These are phyloP conservation scores for Dioscorea zingiberensis DNA, from an alignment of 106 monocot species.

Conservation along the genomic window DNA sequence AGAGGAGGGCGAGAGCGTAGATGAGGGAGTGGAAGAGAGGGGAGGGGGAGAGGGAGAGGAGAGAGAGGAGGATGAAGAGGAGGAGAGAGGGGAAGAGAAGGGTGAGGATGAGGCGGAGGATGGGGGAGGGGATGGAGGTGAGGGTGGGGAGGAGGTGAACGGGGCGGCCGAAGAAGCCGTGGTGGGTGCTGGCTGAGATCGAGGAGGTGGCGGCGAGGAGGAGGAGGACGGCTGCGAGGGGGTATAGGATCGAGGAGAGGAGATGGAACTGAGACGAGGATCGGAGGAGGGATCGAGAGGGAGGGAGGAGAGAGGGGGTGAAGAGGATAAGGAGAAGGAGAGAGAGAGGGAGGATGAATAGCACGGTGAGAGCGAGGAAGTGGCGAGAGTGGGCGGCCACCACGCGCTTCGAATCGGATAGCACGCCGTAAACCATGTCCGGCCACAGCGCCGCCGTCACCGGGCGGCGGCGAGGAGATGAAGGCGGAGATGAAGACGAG, in stretches of 20 bases:
- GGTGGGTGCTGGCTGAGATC: conserved; percentile 21
- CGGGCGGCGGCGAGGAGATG: neutral
- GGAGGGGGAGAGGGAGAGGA: conserved; percentile 7
- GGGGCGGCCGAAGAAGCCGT: conserved; percentile 27
- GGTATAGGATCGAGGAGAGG: neutral
- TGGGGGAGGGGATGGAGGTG: conserved; percentile 16
- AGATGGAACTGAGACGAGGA: neutral
- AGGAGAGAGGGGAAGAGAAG: conserved; percentile 1
- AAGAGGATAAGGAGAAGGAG: conserved; percentile 18
- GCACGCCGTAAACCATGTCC: conserved; percentile 27
- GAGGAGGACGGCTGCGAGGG: conserved; percentile 7
- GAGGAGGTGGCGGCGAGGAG: conserved; percentile 21
- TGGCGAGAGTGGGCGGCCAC: conserved; percentile 44
- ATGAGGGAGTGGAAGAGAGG: neutral
- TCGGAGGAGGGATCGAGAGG: conserved; percentile 1
- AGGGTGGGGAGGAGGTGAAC: conserved; percentile 19
- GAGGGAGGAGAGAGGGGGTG: neutral
- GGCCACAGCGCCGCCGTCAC: conserved; percentile 5
- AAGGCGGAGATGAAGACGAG: too few relatives aligned
- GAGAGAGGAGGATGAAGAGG: neutral
- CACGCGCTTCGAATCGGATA: conserved; percentile 20
- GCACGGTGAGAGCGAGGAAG: conserved; percentile 47
- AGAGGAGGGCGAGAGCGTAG: neutral
- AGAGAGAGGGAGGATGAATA: conserved; percentile 29
- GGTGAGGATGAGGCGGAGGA: conserved; percentile 24